Evolutionary conservation across 306 rosid species (phyloP).

Genomic region (Spatholobus suberectus): DNA sequence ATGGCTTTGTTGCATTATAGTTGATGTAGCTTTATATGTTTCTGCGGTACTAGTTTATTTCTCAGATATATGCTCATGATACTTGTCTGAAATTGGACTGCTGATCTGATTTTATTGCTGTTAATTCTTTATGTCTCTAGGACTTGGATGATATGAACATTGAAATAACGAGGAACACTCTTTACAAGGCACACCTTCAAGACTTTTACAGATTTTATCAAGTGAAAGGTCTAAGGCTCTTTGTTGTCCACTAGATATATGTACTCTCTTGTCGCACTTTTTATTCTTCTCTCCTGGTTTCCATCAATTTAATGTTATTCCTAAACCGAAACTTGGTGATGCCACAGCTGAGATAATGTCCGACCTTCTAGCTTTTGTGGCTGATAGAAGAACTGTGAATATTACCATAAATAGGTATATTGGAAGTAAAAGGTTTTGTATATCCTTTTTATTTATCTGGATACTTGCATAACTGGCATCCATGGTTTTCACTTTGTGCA

Average conservation of each 20-base stretch:
- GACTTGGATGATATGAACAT: conserved; percentile 99
- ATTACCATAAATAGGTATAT: conserved; percentile 87
- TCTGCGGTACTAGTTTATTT: conserved; percentile 12
- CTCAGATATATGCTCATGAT: conserved; percentile 14
- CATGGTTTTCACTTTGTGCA: no score
- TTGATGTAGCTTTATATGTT: not conserved
- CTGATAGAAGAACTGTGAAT: conserved; percentile 99
- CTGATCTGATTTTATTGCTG: conserved; percentile 11
- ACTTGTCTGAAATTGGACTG: conserved; percentile 17
- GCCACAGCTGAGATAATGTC: conserved; percentile 98
- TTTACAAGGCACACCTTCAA: no score
- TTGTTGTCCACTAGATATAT: no score
- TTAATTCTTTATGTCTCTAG: conserved; percentile 45
- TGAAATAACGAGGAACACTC: no score
- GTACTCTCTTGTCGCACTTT: no score
- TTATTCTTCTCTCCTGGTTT: not conserved
- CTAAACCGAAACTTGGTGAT: conserved; percentile 89
- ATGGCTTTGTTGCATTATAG: not conserved
- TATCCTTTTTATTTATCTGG: not conserved
- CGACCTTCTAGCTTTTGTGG: conserved; percentile 95
- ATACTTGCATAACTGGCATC: conserved; percentile 23
- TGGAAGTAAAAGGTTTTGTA: not conserved
- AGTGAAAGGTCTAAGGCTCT: no score
- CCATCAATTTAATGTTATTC: conserved; percentile 42
- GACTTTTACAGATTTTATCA: no score